Evolutionary conservation across 106 monocot species (phyloP), one percentile per base, ranked within the genome.

Genomic region (Allium sativum): DNA sequence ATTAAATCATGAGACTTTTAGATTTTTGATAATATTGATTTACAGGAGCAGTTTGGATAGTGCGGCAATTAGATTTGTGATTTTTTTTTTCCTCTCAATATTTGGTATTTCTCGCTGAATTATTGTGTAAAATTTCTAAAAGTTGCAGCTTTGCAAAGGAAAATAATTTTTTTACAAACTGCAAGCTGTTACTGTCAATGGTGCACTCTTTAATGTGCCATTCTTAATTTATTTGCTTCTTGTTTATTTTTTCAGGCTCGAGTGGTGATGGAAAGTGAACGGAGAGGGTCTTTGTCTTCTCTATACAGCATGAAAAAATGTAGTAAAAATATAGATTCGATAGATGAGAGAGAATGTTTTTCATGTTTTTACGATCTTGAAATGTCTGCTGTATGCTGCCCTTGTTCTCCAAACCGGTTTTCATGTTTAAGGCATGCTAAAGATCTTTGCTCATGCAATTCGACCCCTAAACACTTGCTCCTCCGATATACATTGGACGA

Each of bases 351-450:
- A 64, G 96, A 91, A 47, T 98, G 96, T 41, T 79, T 69, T 52
- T 82, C 56, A 53, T 98, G 96, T 65, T 92, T 82, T 54, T 98
- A 92, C 70, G 96, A 98, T 68, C 78, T 98, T 41, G 72, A 91
- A 63, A 72, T 98, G 16, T 98, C 91, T 62, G 87, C 91, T 52
- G 75, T 53, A 11, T 44, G 79, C 18, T 98, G 96, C 65, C 75
- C 75, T 45, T 98, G 96, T 70, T 80, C 79, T 46, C 79, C 82
- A 31, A 73, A 72, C 21, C 77, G 96, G 0, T 92, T 78, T 60
- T 76, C 91, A 10, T 98, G 96, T 65, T 71, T 98, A 63, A 59
- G 63, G 15, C 96, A 91, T 82, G 66, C 84, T 56, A 67, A 87
- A 16, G 53, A 67, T 7, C 65, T 88, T 20, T 98, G 96, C 66